Base-by-base conservation (phyloP, 805 yeast genomes). In the Citeromyces nyonsensis region DNA sequence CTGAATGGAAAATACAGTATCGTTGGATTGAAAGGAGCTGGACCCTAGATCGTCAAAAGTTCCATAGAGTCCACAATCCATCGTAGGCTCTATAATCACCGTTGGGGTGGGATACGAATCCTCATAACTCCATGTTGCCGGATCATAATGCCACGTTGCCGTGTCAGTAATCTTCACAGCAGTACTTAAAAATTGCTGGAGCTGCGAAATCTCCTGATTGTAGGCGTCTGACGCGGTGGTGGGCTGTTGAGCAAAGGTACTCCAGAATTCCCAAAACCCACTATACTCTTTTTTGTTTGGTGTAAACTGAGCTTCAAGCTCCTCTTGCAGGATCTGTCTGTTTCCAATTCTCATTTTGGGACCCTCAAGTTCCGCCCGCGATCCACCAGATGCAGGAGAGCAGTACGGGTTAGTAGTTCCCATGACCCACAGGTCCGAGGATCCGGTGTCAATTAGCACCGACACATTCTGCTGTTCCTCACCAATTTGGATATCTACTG, bases 391-490 rank as follows among this genome's bases (percentile, higher is more conserved):
- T 18, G 7, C 22, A 18, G 22, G 22, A 18, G 5, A 18, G 22
- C 22, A 66, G 35, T 57, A 63, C 2, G 75, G 64, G 42, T 70
- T 72, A 28, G 52, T 43, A 2, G 63, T 47, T 18, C 61, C 56
- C 37, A 67, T 59, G 14, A 77, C 69, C 82, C 83, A 77, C 14
- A 80, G 52, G 47, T 79, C 88, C 0, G 81, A 65, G 0, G 85
- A 76, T 3, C 88, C 91, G 1, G 86, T 79, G 44, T 79, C 91
- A n/a, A 79, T 47, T 26, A 74, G 48, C 7, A 77, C 70, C 7
- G 57, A 57, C 5, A 77, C 56, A n/a, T 55, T 48, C 42, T 76
- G 77, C 1, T 57, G 44, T 1, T 74, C 65, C 0, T 81, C 66
- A 4, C 91, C 88, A 13, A 79, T 46, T 15, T 49, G 42, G 24